phyloP scores from a whole-genome alignment of 2,329 filamentous ascomycete species.

The Emericellopsis atlantica region DNA sequence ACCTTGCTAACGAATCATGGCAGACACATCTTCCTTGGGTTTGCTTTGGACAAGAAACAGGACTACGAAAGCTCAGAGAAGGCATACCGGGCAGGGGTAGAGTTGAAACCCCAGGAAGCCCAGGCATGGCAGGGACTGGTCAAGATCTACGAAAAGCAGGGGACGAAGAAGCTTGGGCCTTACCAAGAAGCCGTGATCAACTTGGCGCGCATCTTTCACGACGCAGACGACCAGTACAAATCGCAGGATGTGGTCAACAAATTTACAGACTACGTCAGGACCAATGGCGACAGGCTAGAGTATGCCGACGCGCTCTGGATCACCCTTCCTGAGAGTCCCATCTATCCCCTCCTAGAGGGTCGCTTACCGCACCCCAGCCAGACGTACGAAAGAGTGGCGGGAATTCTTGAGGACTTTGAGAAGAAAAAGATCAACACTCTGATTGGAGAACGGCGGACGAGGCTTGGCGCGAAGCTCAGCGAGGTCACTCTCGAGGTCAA shows the following conservation, averaged over 20 bases:
- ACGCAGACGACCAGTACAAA: slow-evolving; percentile 50
- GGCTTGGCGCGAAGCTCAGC: slow-evolving; percentile 70
- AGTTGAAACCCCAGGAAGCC: slow-evolving; percentile 60
- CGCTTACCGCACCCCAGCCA: slow-evolving; percentile 66
- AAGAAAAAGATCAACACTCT: slow-evolving; percentile 80
- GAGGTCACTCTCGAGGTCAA: slow-evolving; percentile 83
- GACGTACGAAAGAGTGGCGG: slow-evolving; percentile 71
- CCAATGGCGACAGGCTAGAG: slow-evolving; percentile 58
- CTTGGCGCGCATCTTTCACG: slow-evolving; percentile 62
- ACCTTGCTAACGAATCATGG: slow-evolving; percentile 3
- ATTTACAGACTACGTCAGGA: slow-evolving; percentile 61
- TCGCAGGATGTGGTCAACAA: slow-evolving; percentile 63
- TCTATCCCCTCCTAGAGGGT: slow-evolving; percentile 77
- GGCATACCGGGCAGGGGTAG: slow-evolving; percentile 61
- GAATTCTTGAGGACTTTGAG: slow-evolving; percentile 76
- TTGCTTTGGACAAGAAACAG: slow-evolving; percentile 67
- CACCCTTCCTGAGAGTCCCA: slow-evolving; percentile 64
- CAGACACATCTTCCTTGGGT: slow-evolving; percentile 76
- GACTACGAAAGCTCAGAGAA: slow-evolving; percentile 61
- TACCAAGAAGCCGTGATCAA: slow-evolving; percentile 64
- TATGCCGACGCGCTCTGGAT: slow-evolving; percentile 66
- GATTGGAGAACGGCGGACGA: slow-evolving; percentile 77
- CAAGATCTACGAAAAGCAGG: slow-evolving; percentile 73
- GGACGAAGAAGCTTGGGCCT: slow-evolving; percentile 51
- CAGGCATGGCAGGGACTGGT: slow-evolving; percentile 87